Percentiles rank a stretch among this genome's conserved stretches.
phyloP scores from a whole-genome alignment of 1,139 yeast species.

The Debaryomyces nepalensis region DNA sequence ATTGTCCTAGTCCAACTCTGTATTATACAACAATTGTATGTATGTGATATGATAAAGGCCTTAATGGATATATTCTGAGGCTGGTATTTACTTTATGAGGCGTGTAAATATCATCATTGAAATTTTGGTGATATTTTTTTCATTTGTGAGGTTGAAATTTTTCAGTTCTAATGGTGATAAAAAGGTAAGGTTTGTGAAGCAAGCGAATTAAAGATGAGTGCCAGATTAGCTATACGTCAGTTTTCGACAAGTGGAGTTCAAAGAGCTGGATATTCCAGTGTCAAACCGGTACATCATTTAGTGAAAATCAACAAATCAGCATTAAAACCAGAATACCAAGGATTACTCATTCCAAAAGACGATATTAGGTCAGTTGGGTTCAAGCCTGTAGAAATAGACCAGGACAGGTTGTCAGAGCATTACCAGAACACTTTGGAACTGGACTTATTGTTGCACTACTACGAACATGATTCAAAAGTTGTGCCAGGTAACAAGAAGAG shows the following conservation, averaged over 20 bases:
- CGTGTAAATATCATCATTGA: constrained; percentile 3
- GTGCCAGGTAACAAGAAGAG: constrained; percentile 74
- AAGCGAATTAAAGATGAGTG: constrained; percentile 14
- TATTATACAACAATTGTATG: too few relatives aligned
- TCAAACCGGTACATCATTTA: constrained; percentile 89
- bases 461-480: constrained; percentile 62
- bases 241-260: constrained; percentile 49
- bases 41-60: background rate
- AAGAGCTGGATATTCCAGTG: constrained; percentile 78
- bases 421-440: constrained; percentile 73
- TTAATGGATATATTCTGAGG: background rate
- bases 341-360: constrained; percentile 64
- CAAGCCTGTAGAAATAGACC: constrained; percentile 71
- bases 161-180: constrained; percentile 6
- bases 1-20: too few relatives aligned
- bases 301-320: constrained; percentile 74
- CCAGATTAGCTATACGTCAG: constrained; percentile 40
- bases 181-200: constrained; percentile 1
- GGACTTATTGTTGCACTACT: constrained; percentile 78
- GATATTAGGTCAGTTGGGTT: constrained; percentile 80
- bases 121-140: constrained; percentile 7
- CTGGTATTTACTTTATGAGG: constrained; percentile 2
- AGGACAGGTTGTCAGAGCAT: constrained; percentile 82
- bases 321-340: constrained; percentile 71
- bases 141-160: constrained; percentile 14